Conservation (phyloP, 352 stramenopile genomes). For the Phytophthora hybrid region DNA sequence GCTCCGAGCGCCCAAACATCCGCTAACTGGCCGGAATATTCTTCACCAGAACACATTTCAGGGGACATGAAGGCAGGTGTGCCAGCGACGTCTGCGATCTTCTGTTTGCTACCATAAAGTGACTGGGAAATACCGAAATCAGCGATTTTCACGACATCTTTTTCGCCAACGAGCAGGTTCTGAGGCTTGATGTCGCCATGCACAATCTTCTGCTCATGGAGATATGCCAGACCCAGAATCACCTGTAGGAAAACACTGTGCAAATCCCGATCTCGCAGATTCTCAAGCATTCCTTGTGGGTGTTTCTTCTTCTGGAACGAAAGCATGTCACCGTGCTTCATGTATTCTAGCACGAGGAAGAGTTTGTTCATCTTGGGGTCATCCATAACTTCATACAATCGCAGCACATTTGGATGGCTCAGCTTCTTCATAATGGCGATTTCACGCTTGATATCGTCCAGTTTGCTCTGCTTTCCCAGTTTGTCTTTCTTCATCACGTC, state of each 20-base stretch:
- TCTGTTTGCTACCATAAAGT: conserved; percentile 82
- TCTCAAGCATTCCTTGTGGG: conserved; percentile 42
- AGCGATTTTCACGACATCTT: conserved; percentile 92
- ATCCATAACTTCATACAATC: conserved; percentile 97
- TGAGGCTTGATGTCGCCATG: conserved; percentile 91
- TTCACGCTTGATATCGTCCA: conserved; percentile 92
- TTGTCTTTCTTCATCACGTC: conserved; percentile 91
- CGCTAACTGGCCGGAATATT: conserved; percentile 86
- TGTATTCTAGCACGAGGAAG: conserved; percentile 98
- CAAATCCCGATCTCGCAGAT: conserved; percentile 71
- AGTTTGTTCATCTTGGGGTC: conserved; percentile 94
- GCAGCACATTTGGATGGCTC: conserved; percentile 94
- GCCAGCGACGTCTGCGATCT: conserved; percentile 80
- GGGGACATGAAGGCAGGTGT: conserved; percentile 94
- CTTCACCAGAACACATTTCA: conserved; percentile 90
- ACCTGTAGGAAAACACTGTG: conserved; percentile 81
- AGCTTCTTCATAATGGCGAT: conserved; percentile 99
- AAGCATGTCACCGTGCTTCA: conserved; percentile 84
- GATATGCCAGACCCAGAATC: conserved; percentile 89
- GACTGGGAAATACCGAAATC: conserved; percentile 93
- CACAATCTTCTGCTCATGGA: conserved; percentile 88
- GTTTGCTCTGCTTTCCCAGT: conserved; percentile 79
- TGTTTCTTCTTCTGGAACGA: conserved; percentile 83
- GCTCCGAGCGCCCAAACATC: conserved; percentile 93
- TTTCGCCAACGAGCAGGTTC: conserved; percentile 89